Evolutionary conservation across 2,329 filamentous ascomycete genomes (phyloP).

Genomic region (Corniculantispora saksenae): DNA sequence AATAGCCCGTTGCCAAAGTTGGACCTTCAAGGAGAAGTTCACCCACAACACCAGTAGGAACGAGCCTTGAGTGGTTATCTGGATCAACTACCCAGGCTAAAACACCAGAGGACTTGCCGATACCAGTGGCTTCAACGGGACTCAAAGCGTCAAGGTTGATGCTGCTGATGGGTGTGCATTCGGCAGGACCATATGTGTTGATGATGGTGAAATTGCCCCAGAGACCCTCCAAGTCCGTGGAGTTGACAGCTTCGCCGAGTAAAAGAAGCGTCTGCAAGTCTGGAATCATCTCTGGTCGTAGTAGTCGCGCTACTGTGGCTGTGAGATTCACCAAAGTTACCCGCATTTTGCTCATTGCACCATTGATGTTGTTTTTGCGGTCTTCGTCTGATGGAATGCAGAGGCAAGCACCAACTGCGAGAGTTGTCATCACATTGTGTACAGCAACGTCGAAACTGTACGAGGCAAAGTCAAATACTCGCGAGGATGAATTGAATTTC

Average conservation of each 20-base stretch:
- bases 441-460: constrained; percentile 22
- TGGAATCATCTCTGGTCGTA: neutral
- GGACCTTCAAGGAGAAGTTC: constrained; percentile 18
- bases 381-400: constrained; percentile 4
- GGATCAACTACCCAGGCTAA: constrained; percentile 9
- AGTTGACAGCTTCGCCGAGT: neutral
- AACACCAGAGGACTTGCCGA: constrained; percentile 8
- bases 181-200: constrained; percentile 10
- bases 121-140: neutral
- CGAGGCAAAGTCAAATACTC: constrained; percentile 21
- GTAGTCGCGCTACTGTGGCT: neutral
- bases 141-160: neutral
- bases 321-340: neutral
- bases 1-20: constrained; percentile 3
- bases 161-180: constrained; percentile 7
- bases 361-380: neutral
- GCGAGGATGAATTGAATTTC: neutral
- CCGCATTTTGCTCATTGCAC: neutral
- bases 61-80: neutral
- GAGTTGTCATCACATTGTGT: neutral
- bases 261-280: neutral
- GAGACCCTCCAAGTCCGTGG: neutral
- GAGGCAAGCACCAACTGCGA: neutral
- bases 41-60: constrained; percentile 4
- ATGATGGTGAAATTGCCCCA: neutral